Conservation (phyloP, 2,329 filamentous ascomycete genomes). For the Lizonia empirigonia region DNA sequence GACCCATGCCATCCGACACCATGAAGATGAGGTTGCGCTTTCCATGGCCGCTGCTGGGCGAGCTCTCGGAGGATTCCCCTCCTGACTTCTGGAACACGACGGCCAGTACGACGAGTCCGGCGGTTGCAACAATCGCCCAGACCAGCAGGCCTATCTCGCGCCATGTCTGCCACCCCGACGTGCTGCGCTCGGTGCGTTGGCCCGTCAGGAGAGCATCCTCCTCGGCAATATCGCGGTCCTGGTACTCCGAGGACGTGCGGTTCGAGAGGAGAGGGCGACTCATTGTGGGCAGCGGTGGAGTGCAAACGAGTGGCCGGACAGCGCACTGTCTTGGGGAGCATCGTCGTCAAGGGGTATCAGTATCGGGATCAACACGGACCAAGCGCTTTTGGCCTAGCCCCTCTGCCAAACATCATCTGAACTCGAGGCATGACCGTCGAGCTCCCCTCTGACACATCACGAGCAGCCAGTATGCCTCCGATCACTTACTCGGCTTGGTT, state of each 20-base stretch:
- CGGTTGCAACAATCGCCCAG: slow-evolving; percentile 83
- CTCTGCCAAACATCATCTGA: slow-evolving; percentile 20
- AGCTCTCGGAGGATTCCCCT: slow-evolving; percentile 41
- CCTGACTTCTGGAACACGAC: slow-evolving; percentile 72
- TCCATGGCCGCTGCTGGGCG: slow-evolving; percentile 50
- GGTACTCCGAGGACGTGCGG: slow-evolving; percentile 61
- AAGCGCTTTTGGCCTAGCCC: slow-evolving; percentile 18
- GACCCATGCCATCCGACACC: slow-evolving; percentile 99
- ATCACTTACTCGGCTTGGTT: too few relatives aligned
- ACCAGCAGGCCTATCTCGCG: slow-evolving; percentile 77
- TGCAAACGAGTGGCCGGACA: slow-evolving; percentile 21
- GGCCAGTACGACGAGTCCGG: slow-evolving; percentile 76
- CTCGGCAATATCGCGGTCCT: slow-evolving; percentile 61
- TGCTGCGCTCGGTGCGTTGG: slow-evolving; percentile 46
- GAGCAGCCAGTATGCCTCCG: neutral
- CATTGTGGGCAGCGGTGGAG: neutral
- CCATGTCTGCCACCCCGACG: slow-evolving; percentile 61
- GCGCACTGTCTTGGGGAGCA: slow-evolving; percentile 9
- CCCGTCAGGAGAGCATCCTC: slow-evolving; percentile 68
- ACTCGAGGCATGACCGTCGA: slow-evolving; percentile 12
- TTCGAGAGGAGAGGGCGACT: slow-evolving; percentile 59
- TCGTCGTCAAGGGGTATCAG: slow-evolving; percentile 14
- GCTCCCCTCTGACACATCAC: slow-evolving; percentile 1
- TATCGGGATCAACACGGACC: slow-evolving; percentile 21
- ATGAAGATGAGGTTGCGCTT: slow-evolving; percentile 98